Conservation (phyloP, 1,284 basidiomycete species). For the Stereum hirsutum region DNA sequence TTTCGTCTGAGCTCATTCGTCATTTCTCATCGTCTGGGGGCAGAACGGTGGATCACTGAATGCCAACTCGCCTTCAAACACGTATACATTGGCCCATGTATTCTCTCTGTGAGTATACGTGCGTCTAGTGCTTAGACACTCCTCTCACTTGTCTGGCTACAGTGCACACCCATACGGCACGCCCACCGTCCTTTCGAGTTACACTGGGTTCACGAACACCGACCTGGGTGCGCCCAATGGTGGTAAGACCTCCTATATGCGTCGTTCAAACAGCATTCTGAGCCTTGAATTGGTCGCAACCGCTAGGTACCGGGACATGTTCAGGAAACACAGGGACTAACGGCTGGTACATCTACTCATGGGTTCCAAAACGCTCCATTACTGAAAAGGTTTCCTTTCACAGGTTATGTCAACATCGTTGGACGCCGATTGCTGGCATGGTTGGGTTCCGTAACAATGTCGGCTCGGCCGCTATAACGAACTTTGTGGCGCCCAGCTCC, state of each 20-base stretch:
- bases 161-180: slow-evolving; percentile 56
- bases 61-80: slow-evolving; percentile 52
- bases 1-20: not conserved
- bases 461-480: slow-evolving; percentile 34
- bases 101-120: slow-evolving; percentile 38
- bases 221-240: slow-evolving; percentile 45
- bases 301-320: slow-evolving; percentile 41
- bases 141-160: too few species aligned
- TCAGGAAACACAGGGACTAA: slow-evolving; percentile 38
- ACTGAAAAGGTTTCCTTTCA: slow-evolving; percentile 9
- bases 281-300: not conserved
- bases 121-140: too few species aligned
- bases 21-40: not conserved
- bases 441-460: slow-evolving; percentile 55
- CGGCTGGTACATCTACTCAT: slow-evolving; percentile 31
- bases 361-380: slow-evolving; percentile 7
- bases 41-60: slow-evolving; percentile 48
- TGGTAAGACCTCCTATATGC: slow-evolving; percentile 14
- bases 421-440: slow-evolving; percentile 48
- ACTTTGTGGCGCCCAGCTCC: slow-evolving; percentile 11
- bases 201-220: slow-evolving; percentile 33
- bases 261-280: not conserved
- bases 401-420: slow-evolving; percentile 55
- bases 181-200: slow-evolving; percentile 56
- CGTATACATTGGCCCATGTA: slow-evolving; percentile 48